These are phyloP conservation scores for Tylopilus subfusipes DNA, from an alignment of 768 basidiomycete species.

Conservation along the genomic window DNA sequence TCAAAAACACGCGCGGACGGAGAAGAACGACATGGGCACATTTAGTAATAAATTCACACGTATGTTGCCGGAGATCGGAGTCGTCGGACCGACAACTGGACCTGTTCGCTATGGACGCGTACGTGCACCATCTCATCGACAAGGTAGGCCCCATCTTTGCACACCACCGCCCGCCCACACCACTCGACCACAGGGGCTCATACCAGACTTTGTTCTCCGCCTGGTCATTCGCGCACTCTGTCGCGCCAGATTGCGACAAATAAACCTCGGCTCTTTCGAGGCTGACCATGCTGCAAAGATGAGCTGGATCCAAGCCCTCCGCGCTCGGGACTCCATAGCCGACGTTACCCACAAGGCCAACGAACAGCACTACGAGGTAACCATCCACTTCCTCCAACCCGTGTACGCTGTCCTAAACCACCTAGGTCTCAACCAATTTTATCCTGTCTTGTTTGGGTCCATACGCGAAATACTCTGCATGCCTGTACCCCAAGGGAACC, in stretches of 20 bases:
- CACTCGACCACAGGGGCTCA: not conserved
- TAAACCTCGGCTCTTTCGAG: not conserved
- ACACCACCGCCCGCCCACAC: not conserved
- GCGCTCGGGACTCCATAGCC: not conserved
- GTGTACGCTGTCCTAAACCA: not conserved
- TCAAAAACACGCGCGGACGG: not conserved
- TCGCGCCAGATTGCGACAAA: not conserved
- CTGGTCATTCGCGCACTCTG: not conserved
- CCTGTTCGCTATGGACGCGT: not conserved
- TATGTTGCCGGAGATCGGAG: too few relatives aligned
- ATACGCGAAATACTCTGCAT: not conserved
- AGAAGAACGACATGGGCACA: not conserved
- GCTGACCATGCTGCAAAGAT: not conserved
- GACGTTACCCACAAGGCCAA: not conserved
- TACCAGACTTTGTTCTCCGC: not conserved
- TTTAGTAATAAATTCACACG: conserved; percentile 5
- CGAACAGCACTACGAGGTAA: not conserved
- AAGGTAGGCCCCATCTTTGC: not conserved
- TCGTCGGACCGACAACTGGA: too few relatives aligned
- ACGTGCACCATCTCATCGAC: not conserved
- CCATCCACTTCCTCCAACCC: not conserved
- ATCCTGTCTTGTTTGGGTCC: not conserved
- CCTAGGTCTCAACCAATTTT: not conserved
- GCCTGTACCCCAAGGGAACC: not conserved
- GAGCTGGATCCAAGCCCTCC: not conserved